Base-by-base conservation (phyloP, 1,284 basidiomycete genomes). In the Ustilago vetiveriae region DNA sequence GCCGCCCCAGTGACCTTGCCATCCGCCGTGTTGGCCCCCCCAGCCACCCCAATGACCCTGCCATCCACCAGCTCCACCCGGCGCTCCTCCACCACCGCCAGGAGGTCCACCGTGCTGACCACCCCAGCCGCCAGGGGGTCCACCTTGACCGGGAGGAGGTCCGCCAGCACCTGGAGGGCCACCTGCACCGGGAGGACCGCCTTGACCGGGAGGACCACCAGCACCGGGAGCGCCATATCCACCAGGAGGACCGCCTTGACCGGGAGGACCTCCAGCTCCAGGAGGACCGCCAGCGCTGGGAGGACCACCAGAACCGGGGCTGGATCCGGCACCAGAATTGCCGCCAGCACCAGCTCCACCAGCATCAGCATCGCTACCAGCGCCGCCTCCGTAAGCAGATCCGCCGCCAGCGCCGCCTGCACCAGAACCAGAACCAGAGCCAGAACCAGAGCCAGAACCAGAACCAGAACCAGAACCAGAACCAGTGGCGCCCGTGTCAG, bases 341-440 rank as follows among this genome's bases (percentile, higher is more conserved):
- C 45, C 52, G 29, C 19, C 23, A 30, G 30, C 40, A 16, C 39
- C 47, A 22, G 11, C 8, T 23, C 41, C 41, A 42, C 22, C 47
- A 38, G 26, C 35, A 26, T 17, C 40, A 33, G 22, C 10, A 22
- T 32, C 38, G 16, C 24, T 24, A 23, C 5, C n/a, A 23, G 45
- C 9, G 11, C 40, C 45, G 32, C 16, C 17, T 21, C 38, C 44
- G 17, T n/a, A 22, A 22, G 30, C 37, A 26, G 24, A n/a, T 6
- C 29, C 38, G 6, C n/a, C 49, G 19, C 54, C 50, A 26, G 51
- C 19, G 11, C 51, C 55, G 36, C 35, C 6, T n/a, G 33, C 46
- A 43, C 45, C 51, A 23, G 37, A 30, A 17, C 37, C 53, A 19
- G 23, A 40, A 35, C 27, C 27, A 29, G 27, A n/a, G n/a, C 45